Base-by-base conservation (phyloP, 345 rosid species). In the Populus deltoides region DNA sequence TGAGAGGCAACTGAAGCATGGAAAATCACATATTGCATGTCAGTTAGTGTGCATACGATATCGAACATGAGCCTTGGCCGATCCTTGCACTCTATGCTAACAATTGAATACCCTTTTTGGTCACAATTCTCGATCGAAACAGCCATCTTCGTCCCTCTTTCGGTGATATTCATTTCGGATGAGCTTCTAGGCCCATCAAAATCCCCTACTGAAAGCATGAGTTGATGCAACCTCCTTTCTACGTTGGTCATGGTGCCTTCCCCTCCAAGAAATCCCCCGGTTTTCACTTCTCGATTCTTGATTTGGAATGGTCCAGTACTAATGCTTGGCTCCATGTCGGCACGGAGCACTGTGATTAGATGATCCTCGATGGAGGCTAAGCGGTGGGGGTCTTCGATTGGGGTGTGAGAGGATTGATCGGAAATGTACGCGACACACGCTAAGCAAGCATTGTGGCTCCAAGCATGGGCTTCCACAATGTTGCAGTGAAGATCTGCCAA, bases 21-120 rank as follows among this genome's bases (percentile, higher is more conserved):
- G 73, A 90, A 93, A 49, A 93, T 84, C 8, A 86, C 91, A n/a
- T 93, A 93, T 11, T 92, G 93, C 98, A 92, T 88, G 71, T 92
- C 97, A 1, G 88, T 86, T 16, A 93, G 86, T 0, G 94, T 90
- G 66, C 98, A 92, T 5, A 93, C 89, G 0, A 87, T 89, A 80
- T 92, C 97, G 59, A 93, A 93, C 97, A 92, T 86, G n/a, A 93
- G 90, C 77, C 91, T 84, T 1, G 86, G 86, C 57, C 97, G 79
- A 73, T 93, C 98, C 31, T 86, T 88, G 80, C 91, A 85, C 77
- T 83, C 84, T 12, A 93, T 85, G 70, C 85, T 93, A 51, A 93
- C 90, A 0, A 90, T 87, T 0, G 94, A 90, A 68, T 93, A 93
- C 10, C 92, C 88, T 65, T 85, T 90, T 39, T 92, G 91, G 17